These are phyloP conservation scores for peach (Prunus persica) DNA, from an alignment of 306 rosid species.

Conservation along the genomic window DNA sequence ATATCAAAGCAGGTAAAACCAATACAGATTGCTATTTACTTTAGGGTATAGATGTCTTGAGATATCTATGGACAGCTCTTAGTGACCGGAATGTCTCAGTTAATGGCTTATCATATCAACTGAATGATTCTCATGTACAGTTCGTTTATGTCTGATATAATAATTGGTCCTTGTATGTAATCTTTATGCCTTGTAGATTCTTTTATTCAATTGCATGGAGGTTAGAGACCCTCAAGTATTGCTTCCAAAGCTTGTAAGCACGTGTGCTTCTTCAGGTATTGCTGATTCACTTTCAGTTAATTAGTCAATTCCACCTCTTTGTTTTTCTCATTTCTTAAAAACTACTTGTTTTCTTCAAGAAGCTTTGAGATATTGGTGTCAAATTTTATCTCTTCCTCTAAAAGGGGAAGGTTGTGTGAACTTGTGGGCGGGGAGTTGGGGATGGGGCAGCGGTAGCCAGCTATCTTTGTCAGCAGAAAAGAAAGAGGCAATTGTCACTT, in stretches of 20 bases:
- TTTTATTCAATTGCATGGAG: slow-evolving; percentile 79
- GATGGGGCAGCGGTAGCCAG: neutral
- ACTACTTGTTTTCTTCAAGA: slow-evolving; percentile 1
- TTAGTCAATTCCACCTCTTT: neutral
- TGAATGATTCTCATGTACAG: neutral
- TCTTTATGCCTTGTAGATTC: slow-evolving; percentile 50
- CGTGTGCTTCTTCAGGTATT: slow-evolving; percentile 73
- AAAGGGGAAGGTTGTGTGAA: neutral
- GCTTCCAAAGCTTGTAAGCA: slow-evolving; percentile 58
- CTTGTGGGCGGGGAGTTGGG: neutral
- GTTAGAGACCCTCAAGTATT: slow-evolving; percentile 66
- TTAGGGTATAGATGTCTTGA: neutral
- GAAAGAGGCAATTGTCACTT: neutral
- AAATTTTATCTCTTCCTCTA: neutral
- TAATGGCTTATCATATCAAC: neutral
- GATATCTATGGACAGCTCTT: neutral
- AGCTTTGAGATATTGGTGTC: slow-evolving; percentile 4
- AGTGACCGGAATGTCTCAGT: neutral
- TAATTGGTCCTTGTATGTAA: slow-evolving; percentile 21
- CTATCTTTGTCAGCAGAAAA: neutral
- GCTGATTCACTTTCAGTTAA: neutral
- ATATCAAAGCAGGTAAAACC: slow-evolving; percentile 42
- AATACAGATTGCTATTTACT: slow-evolving; percentile 12
- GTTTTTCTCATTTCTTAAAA: neutral
- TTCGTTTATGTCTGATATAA: neutral